A percentile compares a stretch with the other conserved stretches of the same genome.
Conservation (phyloP, 768 basidiomycete species). For the Agaricus blazei region DNA sequence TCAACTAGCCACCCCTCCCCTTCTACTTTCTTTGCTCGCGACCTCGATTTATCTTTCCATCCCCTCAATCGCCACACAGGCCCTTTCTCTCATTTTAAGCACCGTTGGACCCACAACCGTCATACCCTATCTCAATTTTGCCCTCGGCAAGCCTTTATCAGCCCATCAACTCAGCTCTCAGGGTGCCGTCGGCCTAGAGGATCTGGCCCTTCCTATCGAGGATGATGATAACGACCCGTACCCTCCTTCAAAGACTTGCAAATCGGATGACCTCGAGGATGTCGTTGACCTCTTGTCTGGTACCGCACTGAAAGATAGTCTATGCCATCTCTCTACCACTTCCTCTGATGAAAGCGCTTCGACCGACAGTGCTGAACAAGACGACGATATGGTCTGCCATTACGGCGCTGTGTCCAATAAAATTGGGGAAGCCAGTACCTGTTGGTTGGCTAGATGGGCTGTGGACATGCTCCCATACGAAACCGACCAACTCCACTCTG, state of each 20-base stretch:
- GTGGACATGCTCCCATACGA: constrained; percentile 70
- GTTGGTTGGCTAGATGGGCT: constrained; percentile 88
- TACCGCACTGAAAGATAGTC: constrained; percentile 7
- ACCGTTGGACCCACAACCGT: constrained; percentile 80
- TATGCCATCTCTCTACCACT: background rate
- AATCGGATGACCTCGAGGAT: constrained; percentile 12
- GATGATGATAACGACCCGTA: constrained; percentile 22
- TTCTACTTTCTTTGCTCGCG: constrained; percentile 83
- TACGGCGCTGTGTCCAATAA: constrained; percentile 91
- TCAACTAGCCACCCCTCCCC: constrained; percentile 74
- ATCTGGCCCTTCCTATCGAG: constrained; percentile 48
- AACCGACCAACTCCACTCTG: constrained; percentile 26
- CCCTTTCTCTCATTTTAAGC: constrained; percentile 62
- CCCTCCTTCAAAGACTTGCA: background rate
- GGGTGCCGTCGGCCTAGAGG: constrained; percentile 68
- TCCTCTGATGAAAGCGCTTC: constrained; percentile 13
- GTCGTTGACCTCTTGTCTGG: constrained; percentile 11
- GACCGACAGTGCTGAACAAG: constrained; percentile 14
- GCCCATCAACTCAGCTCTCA: constrained; percentile 39
- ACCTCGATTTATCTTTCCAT: constrained; percentile 85
- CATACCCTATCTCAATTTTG: constrained; percentile 74
- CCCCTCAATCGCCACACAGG: constrained; percentile 68
- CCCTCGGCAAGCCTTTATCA: constrained; percentile 65
- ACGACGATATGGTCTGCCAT: constrained; percentile 42
- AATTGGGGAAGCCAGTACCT: constrained; percentile 84